Conservation (phyloP, 2,329 filamentous ascomycete genomes). For the Xylaria sp. region DNA sequence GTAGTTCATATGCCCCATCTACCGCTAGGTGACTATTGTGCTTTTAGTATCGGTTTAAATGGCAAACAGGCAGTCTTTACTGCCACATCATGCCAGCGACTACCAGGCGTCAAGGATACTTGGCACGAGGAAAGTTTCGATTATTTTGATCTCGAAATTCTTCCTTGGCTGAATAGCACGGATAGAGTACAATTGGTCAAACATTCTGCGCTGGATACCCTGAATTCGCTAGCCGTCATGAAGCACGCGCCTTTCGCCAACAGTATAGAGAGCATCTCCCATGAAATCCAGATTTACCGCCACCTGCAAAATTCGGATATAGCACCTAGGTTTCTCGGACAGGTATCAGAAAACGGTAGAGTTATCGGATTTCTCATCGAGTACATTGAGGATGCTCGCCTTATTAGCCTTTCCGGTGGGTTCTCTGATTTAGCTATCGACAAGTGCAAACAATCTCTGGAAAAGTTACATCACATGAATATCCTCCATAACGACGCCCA, state of each 20-base stretch:
- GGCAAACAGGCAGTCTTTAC: not conserved
- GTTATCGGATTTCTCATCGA: slow-evolving; percentile 28
- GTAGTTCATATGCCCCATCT: not conserved
- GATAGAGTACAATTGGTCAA: slow-evolving; percentile 11
- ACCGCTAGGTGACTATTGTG: slow-evolving; percentile 12
- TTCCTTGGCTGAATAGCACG: not conserved
- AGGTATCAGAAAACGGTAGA: slow-evolving; percentile 23
- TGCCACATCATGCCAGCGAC: not conserved
- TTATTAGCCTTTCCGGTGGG: no score
- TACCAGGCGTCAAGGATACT: not conserved
- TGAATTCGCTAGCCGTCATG: slow-evolving; percentile 18
- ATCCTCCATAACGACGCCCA: slow-evolving; percentile 19
- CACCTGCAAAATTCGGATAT: not conserved
- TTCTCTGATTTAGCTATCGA: not conserved
- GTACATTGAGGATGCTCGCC: not conserved
- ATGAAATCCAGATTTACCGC: not conserved
- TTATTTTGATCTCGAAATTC: slow-evolving; percentile 3
- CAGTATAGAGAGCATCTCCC: not conserved
- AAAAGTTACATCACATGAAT: not conserved
- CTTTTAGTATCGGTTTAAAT: not conserved
- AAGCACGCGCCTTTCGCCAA: slow-evolving; percentile 21
- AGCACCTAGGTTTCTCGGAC: slow-evolving; percentile 21
- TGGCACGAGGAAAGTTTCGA: slow-evolving; percentile 17
- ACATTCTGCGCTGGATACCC: slow-evolving; percentile 1
- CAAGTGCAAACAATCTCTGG: not conserved